These are phyloP conservation scores for Dioscorea cayenensis DNA, from an alignment of 116 monocot genomes.

Conservation along the genomic window DNA sequence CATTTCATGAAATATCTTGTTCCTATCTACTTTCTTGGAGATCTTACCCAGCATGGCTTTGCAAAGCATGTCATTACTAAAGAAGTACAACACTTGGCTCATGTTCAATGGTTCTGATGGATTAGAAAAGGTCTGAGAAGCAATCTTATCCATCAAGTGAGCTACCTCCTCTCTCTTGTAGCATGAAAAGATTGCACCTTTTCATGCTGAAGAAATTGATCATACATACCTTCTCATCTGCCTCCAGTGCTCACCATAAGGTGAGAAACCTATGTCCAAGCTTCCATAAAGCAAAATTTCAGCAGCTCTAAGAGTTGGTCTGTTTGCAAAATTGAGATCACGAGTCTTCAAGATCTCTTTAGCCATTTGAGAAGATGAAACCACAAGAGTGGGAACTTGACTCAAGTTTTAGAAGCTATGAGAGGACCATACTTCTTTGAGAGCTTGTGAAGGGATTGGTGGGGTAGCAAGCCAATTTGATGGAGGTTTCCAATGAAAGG, in stretches of 20 bases:
- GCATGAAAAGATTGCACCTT: constrained; percentile 4
- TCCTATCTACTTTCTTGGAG: neutral
- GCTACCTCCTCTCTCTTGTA: constrained; percentile 4
- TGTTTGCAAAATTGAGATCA: neutral
- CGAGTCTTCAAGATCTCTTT: neutral
- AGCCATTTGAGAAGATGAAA: neutral
- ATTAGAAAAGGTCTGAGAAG: neutral
- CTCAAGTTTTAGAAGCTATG: constrained; percentile 5
- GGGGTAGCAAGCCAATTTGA: neutral
- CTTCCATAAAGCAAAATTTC: neutral
- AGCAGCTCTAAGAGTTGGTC: neutral
- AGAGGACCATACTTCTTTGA: neutral
- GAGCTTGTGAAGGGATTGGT: constrained; percentile 2
- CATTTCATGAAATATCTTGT: neutral
- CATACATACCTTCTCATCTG: neutral
- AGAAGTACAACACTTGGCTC: neutral
- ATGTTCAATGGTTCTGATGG: neutral
- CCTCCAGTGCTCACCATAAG: constrained; percentile 10
- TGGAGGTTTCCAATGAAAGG: constrained; percentile 9
- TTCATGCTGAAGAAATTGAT: neutral
- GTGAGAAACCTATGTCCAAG: neutral
- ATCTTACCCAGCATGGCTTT: neutral
- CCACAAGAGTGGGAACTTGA: neutral
- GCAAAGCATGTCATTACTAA: neutral
- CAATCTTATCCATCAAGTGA: neutral